Percentiles rank a stretch among this genome's conserved stretches.
These are phyloP conservation scores for Lichtheimia hyalospora DNA, from an alignment of 371 early-diverging fungal genomes.

Conservation along the genomic window DNA sequence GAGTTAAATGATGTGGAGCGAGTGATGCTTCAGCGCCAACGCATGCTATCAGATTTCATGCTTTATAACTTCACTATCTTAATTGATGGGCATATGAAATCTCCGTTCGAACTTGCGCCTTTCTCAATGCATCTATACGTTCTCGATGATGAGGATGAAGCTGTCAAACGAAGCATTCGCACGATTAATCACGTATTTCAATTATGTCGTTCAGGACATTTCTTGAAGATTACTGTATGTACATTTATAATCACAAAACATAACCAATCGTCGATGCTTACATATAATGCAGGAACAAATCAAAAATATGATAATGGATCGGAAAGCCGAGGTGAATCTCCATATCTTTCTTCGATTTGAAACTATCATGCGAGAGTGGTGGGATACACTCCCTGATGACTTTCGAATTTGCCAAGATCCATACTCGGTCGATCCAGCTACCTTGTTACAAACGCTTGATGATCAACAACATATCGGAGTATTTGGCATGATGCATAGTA, in stretches of 20 bases:
- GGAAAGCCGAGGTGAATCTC: neutral
- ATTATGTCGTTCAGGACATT: too few species aligned
- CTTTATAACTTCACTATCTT: too few species aligned
- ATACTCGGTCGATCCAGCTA: neutral
- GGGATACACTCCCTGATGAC: neutral
- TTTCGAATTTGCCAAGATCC: slow-evolving; percentile 1
- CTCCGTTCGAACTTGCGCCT: too few species aligned
- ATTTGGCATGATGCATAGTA: neutral
- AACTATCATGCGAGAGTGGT: slow-evolving; percentile 2
- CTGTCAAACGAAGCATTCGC: neutral
- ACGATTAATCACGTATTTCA: too few species aligned
- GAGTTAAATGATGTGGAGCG: neutral
- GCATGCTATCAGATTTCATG: too few species aligned
- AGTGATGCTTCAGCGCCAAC: slow-evolving; percentile 1
- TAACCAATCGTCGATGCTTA: neutral
- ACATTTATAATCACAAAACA: neutral
- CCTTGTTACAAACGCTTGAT: neutral
- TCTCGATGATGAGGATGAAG: too few species aligned
- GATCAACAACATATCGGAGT: neutral
- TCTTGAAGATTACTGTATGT: too few species aligned
- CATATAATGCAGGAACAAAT: neutral
- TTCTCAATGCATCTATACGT: too few species aligned
- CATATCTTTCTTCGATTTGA: neutral
- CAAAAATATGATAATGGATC: too few species aligned
- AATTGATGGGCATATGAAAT: too few species aligned